phyloP scores from a whole-genome alignment of 257 asterid species.

The Gynochthodes officinalis region DNA sequence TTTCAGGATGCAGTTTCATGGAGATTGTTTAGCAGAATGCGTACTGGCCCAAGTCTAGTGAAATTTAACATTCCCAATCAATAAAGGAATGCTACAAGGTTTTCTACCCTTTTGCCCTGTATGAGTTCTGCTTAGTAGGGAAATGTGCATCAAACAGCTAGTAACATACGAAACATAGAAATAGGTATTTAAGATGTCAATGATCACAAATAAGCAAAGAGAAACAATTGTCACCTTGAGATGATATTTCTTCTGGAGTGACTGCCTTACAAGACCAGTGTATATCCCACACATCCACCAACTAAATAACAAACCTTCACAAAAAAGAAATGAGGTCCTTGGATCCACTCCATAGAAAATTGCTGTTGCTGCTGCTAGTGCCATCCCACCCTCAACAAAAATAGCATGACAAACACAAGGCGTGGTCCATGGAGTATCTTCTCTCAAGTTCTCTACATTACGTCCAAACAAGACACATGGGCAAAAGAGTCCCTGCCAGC shows the following conservation, averaged over 20 bases:
- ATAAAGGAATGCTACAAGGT: neutral
- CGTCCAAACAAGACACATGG: conserved; percentile 95
- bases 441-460: conserved; percentile 75
- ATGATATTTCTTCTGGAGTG: conserved; percentile 95
- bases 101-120: neutral
- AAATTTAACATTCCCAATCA: neutral
- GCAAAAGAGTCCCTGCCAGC: conserved; percentile 90
- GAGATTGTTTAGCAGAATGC: neutral
- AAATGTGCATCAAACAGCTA: neutral
- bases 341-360: conserved; percentile 89
- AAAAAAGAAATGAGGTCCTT: conserved; percentile 70
- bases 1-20: neutral
- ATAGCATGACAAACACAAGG: conserved; percentile 95
- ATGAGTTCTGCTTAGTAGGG: neutral
- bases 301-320: conserved; percentile 88
- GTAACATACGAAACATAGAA: neutral
- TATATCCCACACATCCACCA: conserved; percentile 99
- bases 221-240: conserved; percentile 60
- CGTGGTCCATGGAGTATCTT: conserved; percentile 83
- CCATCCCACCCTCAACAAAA: conserved; percentile 85
- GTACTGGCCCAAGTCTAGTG: neutral
- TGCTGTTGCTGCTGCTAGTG: conserved; percentile 68
- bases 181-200: neutral
- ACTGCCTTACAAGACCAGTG: conserved; percentile 79
- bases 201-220: neutral